Conservation (phyloP, 2,329 filamentous ascomycete genomes). For the Fusarium sarcochroum region DNA sequence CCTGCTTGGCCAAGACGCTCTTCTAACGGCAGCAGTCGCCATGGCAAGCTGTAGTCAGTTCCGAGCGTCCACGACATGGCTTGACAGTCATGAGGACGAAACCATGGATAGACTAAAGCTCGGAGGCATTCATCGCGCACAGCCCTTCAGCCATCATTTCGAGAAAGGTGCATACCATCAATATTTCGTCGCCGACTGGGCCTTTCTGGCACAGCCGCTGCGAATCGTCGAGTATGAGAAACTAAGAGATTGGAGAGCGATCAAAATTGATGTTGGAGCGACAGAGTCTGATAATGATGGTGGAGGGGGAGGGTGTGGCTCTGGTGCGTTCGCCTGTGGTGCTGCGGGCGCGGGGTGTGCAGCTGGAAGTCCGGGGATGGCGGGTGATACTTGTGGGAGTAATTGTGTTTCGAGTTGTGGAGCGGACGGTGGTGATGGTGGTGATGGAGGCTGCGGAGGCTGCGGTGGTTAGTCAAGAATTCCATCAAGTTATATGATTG, state of each 20-base stretch:
- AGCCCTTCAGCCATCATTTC: constrained; percentile 57
- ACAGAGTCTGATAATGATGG: background rate
- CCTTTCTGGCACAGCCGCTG: constrained; percentile 18
- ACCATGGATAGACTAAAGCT: constrained; percentile 53
- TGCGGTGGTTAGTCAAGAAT: constrained; percentile 21
- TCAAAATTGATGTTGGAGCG: constrained; percentile 29
- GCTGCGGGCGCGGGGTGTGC: constrained; percentile 34
- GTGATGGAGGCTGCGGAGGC: constrained; percentile 38
- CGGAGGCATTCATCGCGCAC: constrained; percentile 59
- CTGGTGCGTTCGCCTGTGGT: constrained; percentile 36
- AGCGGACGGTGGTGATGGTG: constrained; percentile 14
- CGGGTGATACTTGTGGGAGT: constrained; percentile 44
- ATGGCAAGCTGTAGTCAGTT: constrained; percentile 52
- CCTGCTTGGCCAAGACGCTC: constrained; percentile 50
- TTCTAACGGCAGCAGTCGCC: constrained; percentile 51
- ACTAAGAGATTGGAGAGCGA: constrained; percentile 44
- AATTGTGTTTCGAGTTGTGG: constrained; percentile 38
- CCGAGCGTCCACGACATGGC: constrained; percentile 50
- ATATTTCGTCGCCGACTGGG: constrained; percentile 50
- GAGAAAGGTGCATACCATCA: constrained; percentile 50
- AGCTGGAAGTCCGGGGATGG: constrained; percentile 19
- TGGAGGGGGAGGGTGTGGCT: constrained; percentile 30
- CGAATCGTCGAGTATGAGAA: constrained; percentile 41
- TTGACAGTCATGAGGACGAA: constrained; percentile 45
- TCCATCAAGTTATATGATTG: too few species aligned